phyloP scores from a whole-genome alignment of 1,139 yeast genomes.

The Taphrina confusa region DNA sequence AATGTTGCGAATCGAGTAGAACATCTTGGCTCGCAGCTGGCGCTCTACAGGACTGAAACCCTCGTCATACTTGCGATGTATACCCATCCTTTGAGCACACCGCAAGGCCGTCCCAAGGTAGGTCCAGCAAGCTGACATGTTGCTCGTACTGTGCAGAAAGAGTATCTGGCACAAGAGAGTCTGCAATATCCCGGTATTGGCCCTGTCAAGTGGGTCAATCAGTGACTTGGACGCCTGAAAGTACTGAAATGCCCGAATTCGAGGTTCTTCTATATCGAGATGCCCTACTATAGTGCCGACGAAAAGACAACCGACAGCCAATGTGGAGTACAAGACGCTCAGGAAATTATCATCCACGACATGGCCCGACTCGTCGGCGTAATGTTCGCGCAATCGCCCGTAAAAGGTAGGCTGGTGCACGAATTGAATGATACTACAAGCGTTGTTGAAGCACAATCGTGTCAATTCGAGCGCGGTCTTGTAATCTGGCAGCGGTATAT shows the following conservation, averaged over 20 bases:
- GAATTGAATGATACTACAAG: slow-evolving; percentile 80
- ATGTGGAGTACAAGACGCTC: slow-evolving; percentile 72
- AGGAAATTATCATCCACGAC: slow-evolving; percentile 73
- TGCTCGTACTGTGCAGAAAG: slow-evolving; percentile 85
- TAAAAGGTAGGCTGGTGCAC: slow-evolving; percentile 80
- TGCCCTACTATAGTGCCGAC: slow-evolving; percentile 41
- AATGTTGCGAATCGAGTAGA: slow-evolving; percentile 88
- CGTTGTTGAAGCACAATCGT: slow-evolving; percentile 78
- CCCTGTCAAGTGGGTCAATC: slow-evolving; percentile 61
- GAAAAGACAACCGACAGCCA: slow-evolving; percentile 75
- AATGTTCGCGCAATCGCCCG: slow-evolving; percentile 58
- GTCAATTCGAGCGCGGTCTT: slow-evolving; percentile 70
- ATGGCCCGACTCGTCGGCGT: slow-evolving; percentile 68
- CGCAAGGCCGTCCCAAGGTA: slow-evolving; percentile 90
- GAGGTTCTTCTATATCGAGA: slow-evolving; percentile 50
- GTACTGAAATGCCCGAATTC: slow-evolving; percentile 70
- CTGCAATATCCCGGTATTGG: slow-evolving; percentile 68
- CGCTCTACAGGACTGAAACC: slow-evolving; percentile 77
- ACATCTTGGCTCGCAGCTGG: slow-evolving; percentile 80
- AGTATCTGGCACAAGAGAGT: slow-evolving; percentile 66
- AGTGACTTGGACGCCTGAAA: slow-evolving; percentile 80
- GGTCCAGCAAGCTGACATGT: slow-evolving; percentile 85
- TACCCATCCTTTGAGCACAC: slow-evolving; percentile 82
- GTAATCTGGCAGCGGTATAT: slow-evolving; percentile 72
- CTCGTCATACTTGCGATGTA: slow-evolving; percentile 71